Percentiles rank a stretch among this genome's conserved stretches.
Conservation (phyloP, 2,329 filamentous ascomycete genomes). For the Trichoderma oligosporum region DNA sequence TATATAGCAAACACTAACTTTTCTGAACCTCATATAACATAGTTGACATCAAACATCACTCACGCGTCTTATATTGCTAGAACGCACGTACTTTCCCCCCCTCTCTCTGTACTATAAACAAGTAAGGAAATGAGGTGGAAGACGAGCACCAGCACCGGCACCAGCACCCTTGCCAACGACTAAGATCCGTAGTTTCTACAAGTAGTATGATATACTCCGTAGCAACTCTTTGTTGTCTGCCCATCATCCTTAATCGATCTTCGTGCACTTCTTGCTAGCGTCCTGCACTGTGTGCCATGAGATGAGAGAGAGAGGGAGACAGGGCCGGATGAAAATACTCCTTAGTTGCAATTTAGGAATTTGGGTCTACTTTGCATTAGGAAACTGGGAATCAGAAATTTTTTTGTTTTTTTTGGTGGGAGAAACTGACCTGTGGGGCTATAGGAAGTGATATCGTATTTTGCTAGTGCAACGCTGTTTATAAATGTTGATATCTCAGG, state of each 20-base stretch:
- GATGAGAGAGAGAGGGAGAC: not conserved
- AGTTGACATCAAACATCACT: not conserved
- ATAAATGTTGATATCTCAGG: too few species aligned
- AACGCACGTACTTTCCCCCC: conserved; percentile 7
- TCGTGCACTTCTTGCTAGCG: conserved; percentile 14
- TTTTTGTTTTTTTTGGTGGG: too few species aligned
- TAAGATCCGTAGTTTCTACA: not conserved
- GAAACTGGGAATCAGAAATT: not conserved
- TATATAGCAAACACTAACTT: not conserved
- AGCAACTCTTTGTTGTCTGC: not conserved
- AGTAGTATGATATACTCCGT: not conserved
- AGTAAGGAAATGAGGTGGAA: not conserved
- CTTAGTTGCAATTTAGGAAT: not conserved
- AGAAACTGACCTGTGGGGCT: too few species aligned
- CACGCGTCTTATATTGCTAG: not conserved
- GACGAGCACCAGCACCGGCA: not conserved
- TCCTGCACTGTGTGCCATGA: conserved; percentile 12
- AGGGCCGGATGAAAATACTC: not conserved
- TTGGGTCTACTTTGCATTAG: not conserved
- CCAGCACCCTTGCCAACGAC: not conserved
- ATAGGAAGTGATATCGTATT: too few species aligned
- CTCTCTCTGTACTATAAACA: not conserved
- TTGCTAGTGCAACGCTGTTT: too few species aligned
- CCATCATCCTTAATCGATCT: not conserved
- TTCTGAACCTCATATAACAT: not conserved